Evolutionary conservation across 345 rosid genomes (phyloP).

Genomic region (Lumnitzera racemosa): DNA sequence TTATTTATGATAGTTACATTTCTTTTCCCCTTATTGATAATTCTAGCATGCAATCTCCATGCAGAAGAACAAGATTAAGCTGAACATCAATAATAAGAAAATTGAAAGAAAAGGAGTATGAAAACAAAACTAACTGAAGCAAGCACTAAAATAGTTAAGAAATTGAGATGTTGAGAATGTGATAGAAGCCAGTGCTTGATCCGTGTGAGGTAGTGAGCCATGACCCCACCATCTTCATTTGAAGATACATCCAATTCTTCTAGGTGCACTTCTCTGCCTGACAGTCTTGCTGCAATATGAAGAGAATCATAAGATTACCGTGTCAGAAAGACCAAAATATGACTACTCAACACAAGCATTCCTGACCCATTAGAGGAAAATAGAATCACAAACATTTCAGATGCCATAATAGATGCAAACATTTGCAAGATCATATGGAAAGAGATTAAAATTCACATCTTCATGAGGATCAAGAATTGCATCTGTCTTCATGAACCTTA

Average conservation of each 20-base stretch:
- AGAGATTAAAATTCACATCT: too few relatives aligned
- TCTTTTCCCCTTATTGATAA: too few relatives aligned
- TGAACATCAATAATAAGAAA: background rate
- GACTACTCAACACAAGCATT: too few relatives aligned
- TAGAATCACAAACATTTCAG: too few relatives aligned
- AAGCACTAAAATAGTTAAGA: constrained; percentile 81
- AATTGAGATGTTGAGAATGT: constrained; percentile 77
- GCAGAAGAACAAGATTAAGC: background rate
- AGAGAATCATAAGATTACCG: background rate
- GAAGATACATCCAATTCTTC: constrained; percentile 64
- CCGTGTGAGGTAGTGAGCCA: constrained; percentile 38
- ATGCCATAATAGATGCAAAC: too few relatives aligned
- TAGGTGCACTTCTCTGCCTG: constrained; percentile 61
- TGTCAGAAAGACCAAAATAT: too few relatives aligned
- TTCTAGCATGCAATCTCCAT: too few relatives aligned
- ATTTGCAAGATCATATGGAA: too few relatives aligned
- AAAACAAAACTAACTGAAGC: constrained; percentile 71
- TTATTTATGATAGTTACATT: too few relatives aligned
- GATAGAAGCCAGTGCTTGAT: constrained; percentile 63
- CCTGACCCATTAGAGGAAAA: too few relatives aligned
- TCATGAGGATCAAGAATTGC: too few relatives aligned
- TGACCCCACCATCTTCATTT: constrained; percentile 50
- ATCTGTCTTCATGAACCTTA: too few relatives aligned
- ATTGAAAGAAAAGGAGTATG: background rate
- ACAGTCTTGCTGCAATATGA: constrained; percentile 49